Base-by-base conservation (phyloP, 495 filamentous ascomycete species). In the Glonium stellatum region DNA sequence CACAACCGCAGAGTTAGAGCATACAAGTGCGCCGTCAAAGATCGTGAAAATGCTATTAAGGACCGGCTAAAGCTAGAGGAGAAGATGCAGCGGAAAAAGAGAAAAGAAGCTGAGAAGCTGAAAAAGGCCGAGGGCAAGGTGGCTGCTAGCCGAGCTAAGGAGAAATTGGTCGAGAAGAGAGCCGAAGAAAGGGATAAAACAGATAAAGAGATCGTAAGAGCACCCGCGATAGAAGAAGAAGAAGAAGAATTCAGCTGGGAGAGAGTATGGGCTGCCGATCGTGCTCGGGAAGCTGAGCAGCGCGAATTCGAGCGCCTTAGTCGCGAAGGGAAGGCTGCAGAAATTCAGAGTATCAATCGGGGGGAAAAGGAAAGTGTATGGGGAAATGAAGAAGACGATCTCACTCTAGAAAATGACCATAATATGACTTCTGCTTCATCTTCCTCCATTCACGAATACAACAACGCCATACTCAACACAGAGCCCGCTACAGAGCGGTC, bases 11-110 rank as follows among this genome's bases (percentile, higher is more conserved):
- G 70, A 0, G 66, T 79, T 31, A 89, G 88, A 64, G 73, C 73
- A 4, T 85, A 86, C 72, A 76, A 83, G 50, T 76, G 76, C 62
- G 76, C 79, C 10, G 68, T 88, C 55, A 89, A 87, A 66, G 80
- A 85, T 54, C 81, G 81, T 3, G 80, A 83, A 8, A 85, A 77
- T 57, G 76, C 77, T 0, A 72, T 88, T n/a, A 81, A 76, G 55
- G 81, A 83, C 35, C 76, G 84, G 0, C 71, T 77, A 19, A 86
- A 83, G 62, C 64, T 80, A 1, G 44, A 82, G 18, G 76, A 82
- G 59, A 83, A 83, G 39, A 51, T 51, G 41, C 10, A 58, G 58
- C 59, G 69, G 63, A 55, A 59, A 55, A 35, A 65, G 64, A 46
- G 52, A 54, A 62, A 68, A 56, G 57, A 63, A 49, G 68, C 65